These are phyloP conservation scores for Cyathus striatus DNA, from an alignment of 768 basidiomycete genomes.

Conservation along the genomic window DNA sequence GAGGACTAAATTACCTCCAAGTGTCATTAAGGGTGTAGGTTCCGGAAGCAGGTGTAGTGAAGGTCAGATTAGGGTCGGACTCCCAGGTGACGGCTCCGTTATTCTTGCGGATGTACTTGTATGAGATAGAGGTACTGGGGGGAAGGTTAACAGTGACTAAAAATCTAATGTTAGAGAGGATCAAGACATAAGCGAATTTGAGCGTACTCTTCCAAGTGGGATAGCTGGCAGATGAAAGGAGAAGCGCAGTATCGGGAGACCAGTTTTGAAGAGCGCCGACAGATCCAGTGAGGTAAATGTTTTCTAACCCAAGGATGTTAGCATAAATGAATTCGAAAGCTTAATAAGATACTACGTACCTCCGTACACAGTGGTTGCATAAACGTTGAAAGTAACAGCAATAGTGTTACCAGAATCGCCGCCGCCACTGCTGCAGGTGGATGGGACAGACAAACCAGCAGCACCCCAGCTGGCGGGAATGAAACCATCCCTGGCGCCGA, in stretches of 20 bases:
- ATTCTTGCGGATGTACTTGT: slow-evolving; percentile 66
- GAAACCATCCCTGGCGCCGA: slow-evolving; percentile 46
- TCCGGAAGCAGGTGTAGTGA: slow-evolving; percentile 45
- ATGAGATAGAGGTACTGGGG: slow-evolving; percentile 52
- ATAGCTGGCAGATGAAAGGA: slow-evolving; percentile 50
- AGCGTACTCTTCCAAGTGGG: slow-evolving; percentile 69
- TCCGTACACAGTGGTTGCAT: slow-evolving; percentile 54
- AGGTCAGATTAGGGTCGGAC: slow-evolving; percentile 55
- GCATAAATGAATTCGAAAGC: neutral
- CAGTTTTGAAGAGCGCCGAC: slow-evolving; percentile 51
- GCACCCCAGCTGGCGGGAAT: slow-evolving; percentile 64
- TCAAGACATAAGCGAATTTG: neutral
- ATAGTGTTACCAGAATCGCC: slow-evolving; percentile 25
- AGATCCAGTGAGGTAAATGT: slow-evolving; percentile 63
- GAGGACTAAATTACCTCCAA: too few relatives aligned
- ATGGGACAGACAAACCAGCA: slow-evolving; percentile 41
- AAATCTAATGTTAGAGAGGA: slow-evolving; percentile 2
- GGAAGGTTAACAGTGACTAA: slow-evolving; percentile 58
- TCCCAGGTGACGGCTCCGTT: slow-evolving; percentile 66
- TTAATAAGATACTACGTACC: slow-evolving; percentile 36
- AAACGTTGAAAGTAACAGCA: slow-evolving; percentile 56
- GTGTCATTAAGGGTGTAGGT: slow-evolving; percentile 32
- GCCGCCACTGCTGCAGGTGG: slow-evolving; percentile 23
- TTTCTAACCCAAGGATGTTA: slow-evolving; percentile 39
- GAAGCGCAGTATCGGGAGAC: slow-evolving; percentile 52